Conservation (phyloP, 2,329 filamentous ascomycete genomes). For the Nemania sp. region DNA sequence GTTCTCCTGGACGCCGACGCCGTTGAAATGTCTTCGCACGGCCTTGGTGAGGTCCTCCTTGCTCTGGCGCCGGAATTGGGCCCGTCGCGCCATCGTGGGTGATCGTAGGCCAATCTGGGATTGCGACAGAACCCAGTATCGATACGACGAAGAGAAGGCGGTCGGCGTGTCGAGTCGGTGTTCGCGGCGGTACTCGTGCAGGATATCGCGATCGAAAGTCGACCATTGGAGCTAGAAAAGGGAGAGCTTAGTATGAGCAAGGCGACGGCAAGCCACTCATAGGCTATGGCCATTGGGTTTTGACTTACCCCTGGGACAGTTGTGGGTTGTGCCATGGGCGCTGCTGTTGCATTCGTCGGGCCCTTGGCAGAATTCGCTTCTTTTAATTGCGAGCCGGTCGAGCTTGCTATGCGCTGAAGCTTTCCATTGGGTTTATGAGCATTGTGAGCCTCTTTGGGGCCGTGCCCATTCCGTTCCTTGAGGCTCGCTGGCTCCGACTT, state of each 20-base stretch:
- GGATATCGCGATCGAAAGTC: constrained; percentile 66
- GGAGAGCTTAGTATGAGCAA: constrained; percentile 21
- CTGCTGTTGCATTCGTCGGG: constrained; percentile 25
- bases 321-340: constrained; percentile 32
- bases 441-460: constrained; percentile 39
- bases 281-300: constrained; percentile 11
- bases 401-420: constrained; percentile 59
- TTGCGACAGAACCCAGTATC: constrained; percentile 64
- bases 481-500: constrained; percentile 43
- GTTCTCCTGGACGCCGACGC: constrained; percentile 76
- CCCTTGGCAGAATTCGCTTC: constrained; percentile 47
- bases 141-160: constrained; percentile 68
- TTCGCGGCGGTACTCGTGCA: constrained; percentile 76
- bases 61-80: constrained; percentile 66
- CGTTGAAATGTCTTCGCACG: constrained; percentile 84
- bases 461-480: constrained; percentile 41
- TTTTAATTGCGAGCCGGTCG: constrained; percentile 53
- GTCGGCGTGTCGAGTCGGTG: constrained; percentile 73
- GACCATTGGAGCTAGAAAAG: constrained; percentile 65
- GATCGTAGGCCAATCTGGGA: constrained; percentile 71
- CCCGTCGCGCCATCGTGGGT: constrained; percentile 73
- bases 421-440: constrained; percentile 53
- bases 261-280: constrained; percentile 12
- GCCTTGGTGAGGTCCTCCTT: constrained; percentile 73
- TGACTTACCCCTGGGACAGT: constrained; percentile 37